phyloP scores from a whole-genome alignment of 345 rosid genomes.

The Rubroshorea leprosula region DNA sequence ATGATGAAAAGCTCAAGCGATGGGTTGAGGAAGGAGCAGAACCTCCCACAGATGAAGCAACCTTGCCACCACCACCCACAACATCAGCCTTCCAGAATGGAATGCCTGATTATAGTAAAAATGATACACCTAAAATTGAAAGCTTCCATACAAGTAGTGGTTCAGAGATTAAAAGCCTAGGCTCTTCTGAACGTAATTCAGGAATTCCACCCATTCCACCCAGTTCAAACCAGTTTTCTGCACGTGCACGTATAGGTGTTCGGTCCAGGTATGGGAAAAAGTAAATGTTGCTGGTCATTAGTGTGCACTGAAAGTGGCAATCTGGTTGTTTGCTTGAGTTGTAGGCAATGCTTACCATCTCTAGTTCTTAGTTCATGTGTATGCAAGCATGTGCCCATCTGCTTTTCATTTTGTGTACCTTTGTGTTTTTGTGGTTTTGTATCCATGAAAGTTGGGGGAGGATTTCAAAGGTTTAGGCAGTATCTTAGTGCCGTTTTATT shows the following conservation, averaged over 20 bases:
- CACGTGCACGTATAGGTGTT: conserved; percentile 41
- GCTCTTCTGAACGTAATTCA: conserved; percentile 15
- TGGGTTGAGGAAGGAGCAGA: conserved; percentile 64
- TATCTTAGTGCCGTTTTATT: too few relatives aligned
- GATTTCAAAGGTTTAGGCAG: too few relatives aligned
- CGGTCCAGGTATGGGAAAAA: conserved; percentile 35
- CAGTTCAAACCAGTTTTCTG: conserved; percentile 38
- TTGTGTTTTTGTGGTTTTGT: too few relatives aligned
- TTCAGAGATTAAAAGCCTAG: conserved; percentile 19
- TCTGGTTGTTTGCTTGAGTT: not conserved
- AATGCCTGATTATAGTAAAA: conserved; percentile 26
- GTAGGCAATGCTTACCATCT: not conserved
- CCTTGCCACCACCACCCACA: conserved; percentile 46
- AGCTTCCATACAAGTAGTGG: conserved; percentile 17
- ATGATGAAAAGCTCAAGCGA: conserved; percentile 55
- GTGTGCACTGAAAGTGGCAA: not conserved
- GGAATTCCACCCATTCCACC: conserved; percentile 42
- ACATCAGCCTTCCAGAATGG: conserved; percentile 35
- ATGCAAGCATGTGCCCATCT: not conserved
- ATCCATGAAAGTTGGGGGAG: too few relatives aligned
- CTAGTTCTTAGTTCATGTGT: not conserved
- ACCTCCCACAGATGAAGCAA: conserved; percentile 39
- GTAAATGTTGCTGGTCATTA: not conserved
- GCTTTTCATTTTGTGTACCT: not conserved
- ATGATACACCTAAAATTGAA: conserved; percentile 24